Conservation (phyloP, 1,284 basidiomycete genomes). For the Cutaneotrichosporon sp. region DNA sequence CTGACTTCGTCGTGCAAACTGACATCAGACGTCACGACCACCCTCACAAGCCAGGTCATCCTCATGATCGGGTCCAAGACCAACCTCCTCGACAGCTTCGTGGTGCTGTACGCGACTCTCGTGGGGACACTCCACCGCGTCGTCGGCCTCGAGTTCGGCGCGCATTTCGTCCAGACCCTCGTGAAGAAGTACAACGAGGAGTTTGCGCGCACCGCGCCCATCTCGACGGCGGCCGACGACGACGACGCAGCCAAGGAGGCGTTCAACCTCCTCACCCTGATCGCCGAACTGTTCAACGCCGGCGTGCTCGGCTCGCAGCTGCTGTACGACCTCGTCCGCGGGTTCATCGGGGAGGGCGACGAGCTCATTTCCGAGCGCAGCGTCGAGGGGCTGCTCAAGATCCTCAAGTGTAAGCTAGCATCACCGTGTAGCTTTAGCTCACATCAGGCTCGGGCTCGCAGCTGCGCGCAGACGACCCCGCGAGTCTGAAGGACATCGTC, state of each 20-base stretch:
- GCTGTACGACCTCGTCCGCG: slow-evolving; percentile 85
- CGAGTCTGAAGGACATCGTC: slow-evolving; percentile 59
- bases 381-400: slow-evolving; percentile 84
- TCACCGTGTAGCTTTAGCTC: slow-evolving; percentile 21
- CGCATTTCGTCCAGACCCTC: slow-evolving; percentile 57
- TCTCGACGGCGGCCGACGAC: slow-evolving; percentile 5
- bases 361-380: slow-evolving; percentile 66
- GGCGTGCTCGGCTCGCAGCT: slow-evolving; percentile 85
- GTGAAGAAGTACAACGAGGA: slow-evolving; percentile 23
- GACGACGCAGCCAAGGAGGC: slow-evolving; percentile 66
- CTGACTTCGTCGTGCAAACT: not conserved
- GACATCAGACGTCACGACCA: slow-evolving; percentile 73
- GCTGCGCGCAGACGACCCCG: slow-evolving; percentile 67
- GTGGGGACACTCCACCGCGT: slow-evolving; percentile 81
- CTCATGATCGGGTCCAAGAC: slow-evolving; percentile 80
- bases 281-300: slow-evolving; percentile 94
- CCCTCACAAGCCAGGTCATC: slow-evolving; percentile 75
- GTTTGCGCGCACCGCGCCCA: slow-evolving; percentile 5
- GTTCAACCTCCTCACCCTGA: slow-evolving; percentile 80
- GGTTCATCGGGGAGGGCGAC: slow-evolving; percentile 62
- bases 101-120: slow-evolving; percentile 86
- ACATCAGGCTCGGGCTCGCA: slow-evolving; percentile 76
- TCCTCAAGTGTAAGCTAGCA: slow-evolving; percentile 72
- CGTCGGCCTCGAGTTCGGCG: slow-evolving; percentile 88
- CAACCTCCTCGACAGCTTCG: slow-evolving; percentile 84